phyloP scores from a whole-genome alignment of 2,329 filamentous ascomycete genomes.

The Venturia aucupariae region DNA sequence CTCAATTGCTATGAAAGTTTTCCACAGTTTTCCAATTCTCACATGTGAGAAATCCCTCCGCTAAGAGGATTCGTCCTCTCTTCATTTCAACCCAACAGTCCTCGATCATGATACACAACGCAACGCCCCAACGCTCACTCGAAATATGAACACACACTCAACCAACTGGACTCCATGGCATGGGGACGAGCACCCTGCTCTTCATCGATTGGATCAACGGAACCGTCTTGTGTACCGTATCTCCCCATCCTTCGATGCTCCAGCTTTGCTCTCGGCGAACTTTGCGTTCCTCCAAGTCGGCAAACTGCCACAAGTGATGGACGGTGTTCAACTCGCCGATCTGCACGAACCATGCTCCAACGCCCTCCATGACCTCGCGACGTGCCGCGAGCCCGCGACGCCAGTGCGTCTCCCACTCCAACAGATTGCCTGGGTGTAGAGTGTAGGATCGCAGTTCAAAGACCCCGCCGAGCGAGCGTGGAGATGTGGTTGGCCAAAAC shows the following conservation, averaged over 20 bases:
- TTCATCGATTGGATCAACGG: conserved; percentile 96
- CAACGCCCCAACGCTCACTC: conserved; percentile 1
- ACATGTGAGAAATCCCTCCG: neutral
- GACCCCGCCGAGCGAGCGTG: conserved; percentile 78
- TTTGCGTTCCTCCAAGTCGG: conserved; percentile 89
- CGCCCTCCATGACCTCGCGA: conserved; percentile 95
- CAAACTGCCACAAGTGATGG: conserved; percentile 97
- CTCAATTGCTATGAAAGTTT: neutral
- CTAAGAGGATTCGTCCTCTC: neutral
- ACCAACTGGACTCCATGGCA: conserved; percentile 92
- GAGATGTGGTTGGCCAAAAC: conserved; percentile 94
- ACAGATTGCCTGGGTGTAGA: conserved; percentile 84
- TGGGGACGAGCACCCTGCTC: conserved; percentile 83
- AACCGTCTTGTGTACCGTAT: conserved; percentile 97
- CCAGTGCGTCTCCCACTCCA: conserved; percentile 99
- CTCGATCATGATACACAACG: neutral
- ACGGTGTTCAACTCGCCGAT: conserved; percentile 97
- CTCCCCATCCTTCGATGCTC: conserved; percentile 89
- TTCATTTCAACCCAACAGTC: neutral
- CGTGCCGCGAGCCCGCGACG: conserved; percentile 81
- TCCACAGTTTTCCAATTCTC: neutral
- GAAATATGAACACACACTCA: conserved; percentile 33
- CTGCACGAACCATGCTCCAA: conserved; percentile 97
- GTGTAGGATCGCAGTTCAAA: conserved; percentile 97
- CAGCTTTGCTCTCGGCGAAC: conserved; percentile 87